Percentiles rank a stretch among this genome's conserved stretches.
Conservation (phyloP, 176 grass and related monocot genomes). For the Aegilops bicornis region DNA sequence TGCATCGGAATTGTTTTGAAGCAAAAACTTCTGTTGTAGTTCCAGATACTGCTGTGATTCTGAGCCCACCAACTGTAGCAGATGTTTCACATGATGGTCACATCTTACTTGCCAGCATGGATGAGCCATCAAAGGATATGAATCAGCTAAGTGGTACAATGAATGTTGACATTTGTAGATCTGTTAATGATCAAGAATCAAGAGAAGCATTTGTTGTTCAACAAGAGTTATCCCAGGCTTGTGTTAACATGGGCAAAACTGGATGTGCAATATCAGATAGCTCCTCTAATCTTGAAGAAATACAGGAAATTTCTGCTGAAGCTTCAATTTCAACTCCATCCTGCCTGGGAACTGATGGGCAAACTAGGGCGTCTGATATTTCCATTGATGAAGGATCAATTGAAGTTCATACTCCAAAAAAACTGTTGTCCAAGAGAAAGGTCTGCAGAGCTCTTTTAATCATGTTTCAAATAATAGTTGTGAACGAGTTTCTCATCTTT, state of each 20-base stretch:
- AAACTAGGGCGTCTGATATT: not conserved
- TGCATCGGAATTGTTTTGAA: conserved; percentile 16
- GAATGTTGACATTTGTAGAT: conserved; percentile 16
- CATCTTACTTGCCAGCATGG: conserved; percentile 7
- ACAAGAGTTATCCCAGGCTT: not conserved
- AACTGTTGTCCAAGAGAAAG: conserved; percentile 55
- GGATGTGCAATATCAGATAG: conserved; percentile 13
- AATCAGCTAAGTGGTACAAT: conserved; percentile 27
- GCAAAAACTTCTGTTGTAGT: conserved; percentile 21
- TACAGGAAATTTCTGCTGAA: conserved; percentile 17
- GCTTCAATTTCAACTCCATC: not conserved
- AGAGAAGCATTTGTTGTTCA: conserved; percentile 10
- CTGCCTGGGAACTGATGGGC: conserved; percentile 22
- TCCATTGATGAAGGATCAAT: conserved; percentile 25
- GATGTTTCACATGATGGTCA: conserved; percentile 27
- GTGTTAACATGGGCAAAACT: conserved; percentile 15
- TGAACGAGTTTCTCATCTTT: not conserved
- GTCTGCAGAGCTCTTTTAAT: conserved; percentile 18
- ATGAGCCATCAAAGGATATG: conserved; percentile 17
- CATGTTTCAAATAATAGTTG: not conserved
- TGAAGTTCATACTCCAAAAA: conserved; percentile 41
- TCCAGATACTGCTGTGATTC: conserved; percentile 15
- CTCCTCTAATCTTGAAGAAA: conserved; percentile 20
- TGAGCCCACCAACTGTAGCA: not conserved
- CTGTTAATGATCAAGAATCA: conserved; percentile 26